Percentiles rank a stretch among this genome's conserved stretches.
Conservation (phyloP, 345 rosid genomes). For the Passiflora organensis region DNA sequence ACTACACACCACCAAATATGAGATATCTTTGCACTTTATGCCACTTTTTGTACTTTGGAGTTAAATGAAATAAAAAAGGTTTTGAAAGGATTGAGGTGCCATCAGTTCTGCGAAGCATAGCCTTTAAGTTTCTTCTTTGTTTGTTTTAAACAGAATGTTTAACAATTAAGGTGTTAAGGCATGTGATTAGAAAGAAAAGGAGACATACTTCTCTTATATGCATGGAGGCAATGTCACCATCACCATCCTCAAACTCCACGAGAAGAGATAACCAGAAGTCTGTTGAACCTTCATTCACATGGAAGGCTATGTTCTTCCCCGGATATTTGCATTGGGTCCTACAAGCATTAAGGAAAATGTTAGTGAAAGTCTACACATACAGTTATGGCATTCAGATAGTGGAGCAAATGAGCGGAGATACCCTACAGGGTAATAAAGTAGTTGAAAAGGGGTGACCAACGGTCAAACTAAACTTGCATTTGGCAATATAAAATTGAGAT, state of each 20-base stretch:
- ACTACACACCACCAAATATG: not conserved
- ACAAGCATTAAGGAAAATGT: not conserved
- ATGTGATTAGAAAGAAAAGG: not conserved
- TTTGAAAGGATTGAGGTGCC: not conserved
- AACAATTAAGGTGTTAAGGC: no score
- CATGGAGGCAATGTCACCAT: conserved; percentile 94
- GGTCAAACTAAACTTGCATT: no score
- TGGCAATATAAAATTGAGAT: no score
- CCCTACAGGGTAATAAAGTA: no score
- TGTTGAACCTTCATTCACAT: conserved; percentile 84
- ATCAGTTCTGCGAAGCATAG: not conserved
- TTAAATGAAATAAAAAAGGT: not conserved
- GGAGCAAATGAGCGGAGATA: no score
- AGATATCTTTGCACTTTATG: conserved; percentile 3
- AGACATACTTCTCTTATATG: conserved; percentile 67
- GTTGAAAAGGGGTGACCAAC: no score
- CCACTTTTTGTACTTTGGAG: not conserved
- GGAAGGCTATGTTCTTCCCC: conserved; percentile 80
- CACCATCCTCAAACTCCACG: conserved; percentile 94
- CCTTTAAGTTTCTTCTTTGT: not conserved
- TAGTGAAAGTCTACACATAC: not conserved
- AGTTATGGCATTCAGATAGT: no score
- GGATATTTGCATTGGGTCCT: conserved; percentile 89
- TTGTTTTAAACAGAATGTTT: not conserved
- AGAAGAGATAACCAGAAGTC: conserved; percentile 79